These are phyloP conservation scores for Chloris gayana DNA, from an alignment of 176 grass and related monocot species.

Conservation along the genomic window DNA sequence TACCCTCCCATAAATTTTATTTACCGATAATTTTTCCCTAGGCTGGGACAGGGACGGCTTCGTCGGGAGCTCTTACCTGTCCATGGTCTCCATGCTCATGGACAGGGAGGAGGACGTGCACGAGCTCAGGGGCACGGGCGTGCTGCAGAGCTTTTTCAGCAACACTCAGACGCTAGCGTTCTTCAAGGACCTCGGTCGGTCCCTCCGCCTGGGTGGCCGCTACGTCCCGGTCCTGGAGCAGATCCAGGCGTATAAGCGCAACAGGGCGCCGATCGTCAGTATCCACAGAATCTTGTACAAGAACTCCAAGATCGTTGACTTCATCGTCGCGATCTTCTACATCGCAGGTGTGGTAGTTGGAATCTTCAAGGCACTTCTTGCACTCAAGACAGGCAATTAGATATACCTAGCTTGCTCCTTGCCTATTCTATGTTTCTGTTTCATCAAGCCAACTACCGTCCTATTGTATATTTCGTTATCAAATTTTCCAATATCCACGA, in stretches of 20 bases:
- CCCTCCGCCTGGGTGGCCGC: background rate
- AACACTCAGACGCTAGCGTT: background rate
- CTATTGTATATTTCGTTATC: too few relatives aligned
- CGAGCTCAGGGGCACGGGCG: background rate
- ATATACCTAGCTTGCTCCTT: too few relatives aligned
- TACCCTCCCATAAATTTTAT: too few relatives aligned
- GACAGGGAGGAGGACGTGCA: slow-evolving; percentile 22
- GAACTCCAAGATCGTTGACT: background rate
- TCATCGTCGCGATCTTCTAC: background rate
- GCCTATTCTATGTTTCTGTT: too few relatives aligned
- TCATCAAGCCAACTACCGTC: too few relatives aligned
- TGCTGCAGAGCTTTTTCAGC: background rate
- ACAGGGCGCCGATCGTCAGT: background rate
- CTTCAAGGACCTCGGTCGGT: background rate
- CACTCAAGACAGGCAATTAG: too few relatives aligned
- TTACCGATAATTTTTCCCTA: too few relatives aligned
- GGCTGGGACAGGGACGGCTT: background rate
- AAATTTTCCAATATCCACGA: too few relatives aligned
- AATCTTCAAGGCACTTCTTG: slow-evolving; percentile 11
- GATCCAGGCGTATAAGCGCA: background rate
- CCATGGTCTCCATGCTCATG: slow-evolving; percentile 14
- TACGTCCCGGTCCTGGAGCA: rapidly evolving
- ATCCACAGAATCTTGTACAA: slow-evolving; percentile 4
- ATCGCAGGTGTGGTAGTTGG: background rate
- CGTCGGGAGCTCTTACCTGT: background rate